A percentile compares a stretch with the other conserved stretches of the same genome.
phyloP scores from a whole-genome alignment of 192 early-diverging fungal species.

The Oehlia diaphana region DNA sequence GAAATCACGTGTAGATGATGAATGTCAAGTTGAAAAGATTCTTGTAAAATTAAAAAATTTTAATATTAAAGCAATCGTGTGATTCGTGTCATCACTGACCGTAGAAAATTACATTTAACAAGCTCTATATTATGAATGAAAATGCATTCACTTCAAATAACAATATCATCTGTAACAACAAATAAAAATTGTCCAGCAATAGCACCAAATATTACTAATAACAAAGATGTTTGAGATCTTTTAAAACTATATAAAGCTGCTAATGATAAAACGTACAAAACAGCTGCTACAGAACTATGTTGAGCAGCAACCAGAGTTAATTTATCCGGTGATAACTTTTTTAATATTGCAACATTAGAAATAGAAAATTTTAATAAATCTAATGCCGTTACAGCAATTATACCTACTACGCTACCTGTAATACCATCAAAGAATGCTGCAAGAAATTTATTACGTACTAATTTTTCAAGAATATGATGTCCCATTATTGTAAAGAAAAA shows the following conservation, averaged over 20 bases:
- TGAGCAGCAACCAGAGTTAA: not conserved
- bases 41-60: no score
- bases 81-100: no score
- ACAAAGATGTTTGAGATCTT: not conserved
- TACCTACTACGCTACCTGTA: conserved; percentile 27
- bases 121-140: no score
- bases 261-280: conserved; percentile 26
- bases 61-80: no score
- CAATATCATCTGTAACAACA: not conserved
- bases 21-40: no score
- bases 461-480: conserved; percentile 24
- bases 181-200: conserved; percentile 34
- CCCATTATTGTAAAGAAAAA: conserved; percentile 34
- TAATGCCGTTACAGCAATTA: conserved; percentile 28
- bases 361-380: conserved; percentile 24
- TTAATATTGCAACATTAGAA: not conserved
- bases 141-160: no score
- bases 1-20: no score
- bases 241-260: conserved; percentile 13
- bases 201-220: conserved; percentile 24
- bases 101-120: no score
- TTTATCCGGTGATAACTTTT: not conserved
- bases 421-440: conserved; percentile 37
- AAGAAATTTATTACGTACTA: conserved; percentile 30
- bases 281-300: conserved; percentile 12